phyloP scores from a whole-genome alignment of 192 early-diverging fungal genomes.

The Entomortierella chlamydospora region DNA sequence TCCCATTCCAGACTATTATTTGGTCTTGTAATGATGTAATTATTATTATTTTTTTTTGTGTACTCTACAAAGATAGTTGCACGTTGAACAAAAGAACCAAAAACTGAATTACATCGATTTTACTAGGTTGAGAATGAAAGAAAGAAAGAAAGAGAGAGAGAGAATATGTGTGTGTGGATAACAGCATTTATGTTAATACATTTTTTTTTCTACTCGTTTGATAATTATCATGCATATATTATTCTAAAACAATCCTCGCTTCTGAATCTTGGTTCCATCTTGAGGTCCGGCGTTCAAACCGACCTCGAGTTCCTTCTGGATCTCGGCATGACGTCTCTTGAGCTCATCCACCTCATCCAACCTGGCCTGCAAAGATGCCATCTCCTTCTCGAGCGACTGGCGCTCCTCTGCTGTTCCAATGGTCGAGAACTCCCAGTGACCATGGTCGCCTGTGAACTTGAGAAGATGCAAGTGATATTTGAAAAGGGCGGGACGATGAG shows the following conservation, averaged over 20 bases:
- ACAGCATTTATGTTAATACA: too few species aligned
- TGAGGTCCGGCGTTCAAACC: conserved; percentile 51
- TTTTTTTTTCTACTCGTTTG: background rate
- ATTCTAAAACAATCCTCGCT: conserved; percentile 50
- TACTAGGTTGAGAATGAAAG: too few species aligned
- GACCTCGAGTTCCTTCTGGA: conserved; percentile 66
- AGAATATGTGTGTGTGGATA: too few species aligned
- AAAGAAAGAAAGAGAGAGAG: too few species aligned
- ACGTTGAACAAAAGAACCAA: too few species aligned
- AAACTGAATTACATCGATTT: too few species aligned
- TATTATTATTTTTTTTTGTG: too few species aligned
- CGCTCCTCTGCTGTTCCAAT: conserved; percentile 85
- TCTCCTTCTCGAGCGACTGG: conserved; percentile 89
- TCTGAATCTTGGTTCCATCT: conserved; percentile 48
- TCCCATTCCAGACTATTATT: too few species aligned
- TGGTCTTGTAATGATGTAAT: too few species aligned
- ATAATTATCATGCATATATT: background rate
- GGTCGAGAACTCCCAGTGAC: conserved; percentile 81
- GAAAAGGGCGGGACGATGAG: conserved; percentile 94
- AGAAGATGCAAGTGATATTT: conserved; percentile 96
- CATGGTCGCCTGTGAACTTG: conserved; percentile 92
- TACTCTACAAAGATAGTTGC: too few species aligned
- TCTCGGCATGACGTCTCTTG: conserved; percentile 58
- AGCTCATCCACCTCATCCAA: conserved; percentile 62
- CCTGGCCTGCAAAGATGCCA: conserved; percentile 72